Percentiles rank a stretch among this genome's conserved stretches.
Conservation (phyloP, 768 basidiomycete species). For the Amanita pallidorosea region DNA sequence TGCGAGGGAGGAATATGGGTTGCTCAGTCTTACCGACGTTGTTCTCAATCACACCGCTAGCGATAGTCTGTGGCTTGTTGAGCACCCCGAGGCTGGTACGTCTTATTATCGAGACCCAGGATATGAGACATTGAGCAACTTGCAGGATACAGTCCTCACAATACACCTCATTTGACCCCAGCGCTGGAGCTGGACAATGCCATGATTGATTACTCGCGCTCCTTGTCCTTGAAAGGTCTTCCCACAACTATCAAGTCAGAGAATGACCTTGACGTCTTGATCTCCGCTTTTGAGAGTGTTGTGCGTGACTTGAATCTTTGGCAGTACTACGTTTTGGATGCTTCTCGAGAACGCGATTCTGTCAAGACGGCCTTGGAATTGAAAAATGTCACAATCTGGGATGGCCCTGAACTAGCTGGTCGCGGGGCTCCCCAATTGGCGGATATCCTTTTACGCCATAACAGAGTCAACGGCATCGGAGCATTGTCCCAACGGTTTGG, state of each 20-base stretch:
- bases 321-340: conserved; percentile 91
- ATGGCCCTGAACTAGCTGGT: conserved; percentile 43
- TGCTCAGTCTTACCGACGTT: conserved; percentile 87
- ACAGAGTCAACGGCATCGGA: conserved; percentile 48
- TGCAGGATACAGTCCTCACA: conserved; percentile 79
- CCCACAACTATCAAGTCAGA: conserved; percentile 59
- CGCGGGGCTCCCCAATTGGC: conserved; percentile 61
- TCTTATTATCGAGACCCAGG: conserved; percentile 3
- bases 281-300: conserved; percentile 48
- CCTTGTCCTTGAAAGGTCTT: conserved; percentile 53
- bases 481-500: conserved; percentile 58
- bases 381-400: conserved; percentile 43
- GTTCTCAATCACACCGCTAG: conserved; percentile 97
- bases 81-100: conserved; percentile 91
- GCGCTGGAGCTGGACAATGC: conserved; percentile 88
- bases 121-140: not conserved
- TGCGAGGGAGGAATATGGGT: conserved; percentile 78
- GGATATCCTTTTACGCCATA: conserved; percentile 40
- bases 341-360: conserved; percentile 46
- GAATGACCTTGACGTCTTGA: conserved; percentile 58
- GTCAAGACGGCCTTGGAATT: conserved; percentile 45
- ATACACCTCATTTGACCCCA: conserved; percentile 87
- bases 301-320: conserved; percentile 67
- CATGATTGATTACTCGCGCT: conserved; percentile 69
- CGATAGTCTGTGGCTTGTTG: conserved; percentile 81